Percentiles rank a stretch among this genome's conserved stretches.
phyloP scores from a whole-genome alignment of 306 rosid species.

The Lupinus albus region DNA sequence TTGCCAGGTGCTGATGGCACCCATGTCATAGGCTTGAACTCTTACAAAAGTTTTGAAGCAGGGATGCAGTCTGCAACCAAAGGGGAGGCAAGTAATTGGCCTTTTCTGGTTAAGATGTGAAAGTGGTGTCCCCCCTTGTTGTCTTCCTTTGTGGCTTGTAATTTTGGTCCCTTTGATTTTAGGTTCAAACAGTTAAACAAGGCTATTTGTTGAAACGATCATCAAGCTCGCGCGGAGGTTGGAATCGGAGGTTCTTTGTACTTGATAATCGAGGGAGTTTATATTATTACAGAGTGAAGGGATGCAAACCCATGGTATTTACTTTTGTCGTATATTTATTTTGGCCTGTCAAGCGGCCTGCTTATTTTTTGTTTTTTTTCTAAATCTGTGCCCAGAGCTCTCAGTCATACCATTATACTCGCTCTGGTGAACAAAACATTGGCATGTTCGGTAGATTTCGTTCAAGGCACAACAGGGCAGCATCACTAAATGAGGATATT shows the following conservation, averaged over 20 bases:
- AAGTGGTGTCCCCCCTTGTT: neutral
- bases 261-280: constrained; percentile 80
- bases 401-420: constrained; percentile 63
- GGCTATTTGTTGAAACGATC: constrained; percentile 94
- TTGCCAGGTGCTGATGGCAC: constrained; percentile 54
- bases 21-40: constrained; percentile 58
- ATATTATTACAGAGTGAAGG: constrained; percentile 73
- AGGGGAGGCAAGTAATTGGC: constrained; percentile 72
- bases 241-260: constrained; percentile 93
- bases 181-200: constrained; percentile 80
- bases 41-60: constrained; percentile 66
- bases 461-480: constrained; percentile 63
- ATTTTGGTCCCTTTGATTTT: constrained; percentile 29
- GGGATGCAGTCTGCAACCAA: constrained; percentile 53
- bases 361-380: constrained; percentile 36
- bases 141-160: constrained; percentile 10
- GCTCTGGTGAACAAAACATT: constrained; percentile 70
- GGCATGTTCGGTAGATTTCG: constrained; percentile 96
- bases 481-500: constrained; percentile 68
- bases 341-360: constrained; percentile 14
- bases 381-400: constrained; percentile 56
- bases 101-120: constrained; percentile 26
- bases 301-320: constrained; percentile 75
- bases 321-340: constrained; percentile 37
- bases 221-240: constrained; percentile 78